Base-by-base conservation (phyloP, 768 basidiomycete species). In the Bullera alba region DNA sequence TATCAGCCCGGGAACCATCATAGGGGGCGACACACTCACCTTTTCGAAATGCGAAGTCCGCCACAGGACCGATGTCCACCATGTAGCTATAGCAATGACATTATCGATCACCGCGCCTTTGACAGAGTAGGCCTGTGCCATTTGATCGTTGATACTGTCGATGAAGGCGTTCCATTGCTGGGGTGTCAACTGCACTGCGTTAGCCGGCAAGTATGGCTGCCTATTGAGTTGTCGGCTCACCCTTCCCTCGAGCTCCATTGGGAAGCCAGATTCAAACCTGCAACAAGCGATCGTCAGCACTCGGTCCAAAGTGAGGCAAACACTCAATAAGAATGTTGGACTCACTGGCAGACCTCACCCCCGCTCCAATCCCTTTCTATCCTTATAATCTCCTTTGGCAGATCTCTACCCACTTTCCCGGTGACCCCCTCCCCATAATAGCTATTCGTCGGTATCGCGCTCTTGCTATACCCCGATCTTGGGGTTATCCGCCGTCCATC, bases 341-440 rank as follows among this genome's bases (percentile, higher is more conserved):
- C 72, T 51, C 58, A 75, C 73, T 96, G 93, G 26, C 83, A 79
- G 5, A 92, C 76, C 68, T 97, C 93, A 2, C 93, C 95, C 0
- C 83, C 83, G 14, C 77, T 80, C 70, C 95, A 99, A 71, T 99
- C 95, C 46, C 95, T 76, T 72, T 97, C 93, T 35, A 99, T 76
- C 38, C 93, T 78, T 45, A 99, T 76, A 51, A 99, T 81, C 75
- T 96, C 93, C 46, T 92, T 82, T 15, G 93, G 92, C 60, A 87
- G 83, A 67, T 95, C 87, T 21, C 84, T 74, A 2, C 91, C 92
- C 50, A 97, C 85, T 45, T 84, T 83, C 1, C 93, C 93, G 5
- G 84, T 74, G 7, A 88, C 88, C 1, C 78, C 74, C 0, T 85
- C 87, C 2, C 87, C 87, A 67, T 81, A 95, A 42, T 69, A 63